These are phyloP conservation scores for Citrus sp. DNA, from an alignment of 345 rosid genomes.

Conservation along the genomic window DNA sequence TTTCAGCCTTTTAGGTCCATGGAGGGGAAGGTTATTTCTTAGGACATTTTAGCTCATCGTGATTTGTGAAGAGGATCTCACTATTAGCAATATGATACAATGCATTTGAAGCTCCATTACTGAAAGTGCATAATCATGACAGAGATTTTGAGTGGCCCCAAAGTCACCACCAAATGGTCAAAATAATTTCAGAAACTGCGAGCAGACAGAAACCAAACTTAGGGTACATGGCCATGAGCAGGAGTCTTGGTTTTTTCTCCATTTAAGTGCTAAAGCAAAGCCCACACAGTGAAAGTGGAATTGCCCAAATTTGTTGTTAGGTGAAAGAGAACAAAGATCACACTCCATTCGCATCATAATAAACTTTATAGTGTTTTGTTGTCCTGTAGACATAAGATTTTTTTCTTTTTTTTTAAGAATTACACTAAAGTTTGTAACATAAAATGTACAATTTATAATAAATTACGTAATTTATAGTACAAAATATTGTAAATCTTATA, in stretches of 20 bases:
- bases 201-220: not conserved
- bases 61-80: too few species aligned
- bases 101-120: too few species aligned
- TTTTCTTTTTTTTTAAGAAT: too few species aligned
- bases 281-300: conserved; percentile 1
- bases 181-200: not conserved
- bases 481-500: not conserved
- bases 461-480: too few species aligned
- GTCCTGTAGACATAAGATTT: not conserved
- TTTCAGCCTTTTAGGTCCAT: too few species aligned
- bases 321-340: not conserved
- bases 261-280: conserved; percentile 3
- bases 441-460: not conserved
- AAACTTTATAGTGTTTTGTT: not conserved
- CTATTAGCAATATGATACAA: too few species aligned
- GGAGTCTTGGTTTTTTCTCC: not conserved
- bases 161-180: not conserved
- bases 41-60: too few species aligned
- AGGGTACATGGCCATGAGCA: not conserved
- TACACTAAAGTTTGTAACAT: not conserved
- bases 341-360: not conserved
- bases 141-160: not conserved
- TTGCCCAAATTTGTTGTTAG: not conserved
- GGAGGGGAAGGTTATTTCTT: too few species aligned
- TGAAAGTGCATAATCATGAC: not conserved